Base-by-base conservation (phyloP, 78 protist genomes). In the Anaeramoeba flamelloides region DNA sequence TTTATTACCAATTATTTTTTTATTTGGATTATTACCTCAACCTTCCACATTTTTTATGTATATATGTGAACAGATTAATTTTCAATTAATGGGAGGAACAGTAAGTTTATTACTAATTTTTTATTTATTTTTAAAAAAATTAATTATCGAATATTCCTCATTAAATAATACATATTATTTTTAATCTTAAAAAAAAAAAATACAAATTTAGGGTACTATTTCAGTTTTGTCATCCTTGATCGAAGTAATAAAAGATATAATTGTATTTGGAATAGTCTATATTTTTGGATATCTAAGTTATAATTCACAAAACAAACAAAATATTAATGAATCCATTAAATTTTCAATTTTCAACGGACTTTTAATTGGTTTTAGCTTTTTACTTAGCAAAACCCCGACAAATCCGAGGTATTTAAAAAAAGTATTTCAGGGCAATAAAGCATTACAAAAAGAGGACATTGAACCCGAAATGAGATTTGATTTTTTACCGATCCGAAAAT, bases 31-130 rank as follows among this genome's bases (percentile, higher is more conserved):
- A 53, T 53, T 53, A 26, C 17, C 69, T 26, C 69, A 53, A 53
- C 69, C 69, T 26, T 26, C 69, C 8, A 53, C 69, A 53, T 53
- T 53, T 26, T 26, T 53, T 53, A 53, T 53, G 8, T 53, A 53
- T 53, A 8, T 53, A 26, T 53, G 69, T 53, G 69, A 53, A 53
- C 69, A 53, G 17, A 26, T 53, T 53, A 8, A 53, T 53, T 26
- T 53, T 53, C 69, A 53, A 53, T 26, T 53, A 53, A 53, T 53
- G 69, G 69, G 69, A 53, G 69, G 69, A 53, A 53, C 69, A 53
- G 69, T n/a, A n/a, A n/a, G n/a, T n/a, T n/a, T n/a, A n/a, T n/a
- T n/a, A n/a, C n/a, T n/a, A n/a, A n/a, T n/a, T n/a, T n/a, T n/a
- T n/a, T n/a, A n/a, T n/a, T n/a, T n/a, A n/a, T n/a, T n/a, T n/a